Percentiles rank a stretch among this genome's conserved stretches.
Conservation (phyloP, 75 land plant genomes). For the Pinus albicaulis region DNA sequence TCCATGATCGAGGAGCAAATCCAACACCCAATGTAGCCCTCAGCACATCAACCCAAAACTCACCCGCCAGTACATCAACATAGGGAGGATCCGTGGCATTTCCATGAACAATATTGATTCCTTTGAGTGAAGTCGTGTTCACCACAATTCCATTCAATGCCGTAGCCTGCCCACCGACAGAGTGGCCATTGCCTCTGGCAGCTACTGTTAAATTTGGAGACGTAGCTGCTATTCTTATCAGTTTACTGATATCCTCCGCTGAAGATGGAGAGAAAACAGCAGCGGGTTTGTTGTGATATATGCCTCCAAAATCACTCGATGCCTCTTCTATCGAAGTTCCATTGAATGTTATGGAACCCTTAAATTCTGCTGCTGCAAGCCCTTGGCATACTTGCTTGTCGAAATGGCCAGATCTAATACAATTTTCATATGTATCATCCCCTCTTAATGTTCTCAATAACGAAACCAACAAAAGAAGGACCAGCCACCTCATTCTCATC, state of each 20-base stretch:
- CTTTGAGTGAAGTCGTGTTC: slow-evolving; percentile 37
- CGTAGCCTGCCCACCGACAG: slow-evolving; percentile 81
- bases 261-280: slow-evolving; percentile 33
- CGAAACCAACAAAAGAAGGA: too few relatives aligned
- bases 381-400: not conserved
- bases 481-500: too few relatives aligned
- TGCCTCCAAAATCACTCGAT: too few relatives aligned
- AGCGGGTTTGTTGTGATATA: too few relatives aligned
- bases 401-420: not conserved
- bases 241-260: slow-evolving; percentile 37
- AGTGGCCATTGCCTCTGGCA: slow-evolving; percentile 20
- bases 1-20: too few relatives aligned
- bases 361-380: not conserved
- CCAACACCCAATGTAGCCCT: too few relatives aligned
- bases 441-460: not conserved
- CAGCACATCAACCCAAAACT: too few relatives aligned
- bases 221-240: slow-evolving; percentile 29
- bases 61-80: too few relatives aligned
- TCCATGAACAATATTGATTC: too few relatives aligned
- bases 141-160: slow-evolving; percentile 66
- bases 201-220: slow-evolving; percentile 60
- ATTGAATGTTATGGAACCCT: not conserved
- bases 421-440: not conserved
- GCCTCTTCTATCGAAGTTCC: not conserved
- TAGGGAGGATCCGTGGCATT: too few relatives aligned